These are phyloP conservation scores for Leptographium procerum DNA, from an alignment of 2,329 filamentous ascomycete genomes.

Conservation along the genomic window DNA sequence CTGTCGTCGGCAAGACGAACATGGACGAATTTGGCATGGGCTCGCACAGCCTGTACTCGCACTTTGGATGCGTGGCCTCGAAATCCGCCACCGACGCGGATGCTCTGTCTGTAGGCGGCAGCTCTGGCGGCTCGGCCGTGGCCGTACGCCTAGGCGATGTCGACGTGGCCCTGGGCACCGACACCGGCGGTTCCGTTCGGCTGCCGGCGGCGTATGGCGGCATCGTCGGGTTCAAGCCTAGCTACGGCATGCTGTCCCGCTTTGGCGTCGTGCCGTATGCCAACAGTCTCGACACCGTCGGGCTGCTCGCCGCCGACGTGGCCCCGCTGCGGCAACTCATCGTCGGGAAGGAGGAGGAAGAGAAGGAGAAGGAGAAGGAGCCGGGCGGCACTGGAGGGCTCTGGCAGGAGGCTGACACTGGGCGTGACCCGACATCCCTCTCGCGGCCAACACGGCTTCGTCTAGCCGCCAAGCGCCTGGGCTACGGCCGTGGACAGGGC, in stretches of 20 bases:
- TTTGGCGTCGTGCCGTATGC: constrained; percentile 85
- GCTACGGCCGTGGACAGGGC: constrained; percentile 1
- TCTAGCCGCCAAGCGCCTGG: constrained; percentile 15
- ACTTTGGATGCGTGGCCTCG: constrained; percentile 17
- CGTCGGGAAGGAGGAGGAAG: constrained; percentile 20
- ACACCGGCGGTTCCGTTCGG: constrained; percentile 82
- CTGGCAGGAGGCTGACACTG: constrained; percentile 28
- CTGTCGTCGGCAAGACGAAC: constrained; percentile 69
- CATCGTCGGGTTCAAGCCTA: constrained; percentile 78
- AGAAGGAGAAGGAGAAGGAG: too few species aligned
- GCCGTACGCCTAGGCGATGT: constrained; percentile 56
- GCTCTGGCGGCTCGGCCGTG: constrained; percentile 86
- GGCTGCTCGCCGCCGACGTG: constrained; percentile 52
- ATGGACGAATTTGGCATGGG: constrained; percentile 56
- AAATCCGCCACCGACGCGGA: constrained; percentile 1
- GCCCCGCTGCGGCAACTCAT: constrained; percentile 39
- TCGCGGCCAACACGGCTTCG: constrained; percentile 40
- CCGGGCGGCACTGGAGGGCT: background rate
- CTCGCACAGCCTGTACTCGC: constrained; percentile 21
- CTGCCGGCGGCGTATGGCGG: constrained; percentile 82
- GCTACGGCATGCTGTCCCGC: constrained; percentile 76
- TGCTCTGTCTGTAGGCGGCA: constrained; percentile 64
- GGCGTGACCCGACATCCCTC: constrained; percentile 66
- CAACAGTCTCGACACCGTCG: constrained; percentile 86
- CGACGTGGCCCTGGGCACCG: constrained; percentile 68